Percentiles rank a stretch among this genome's conserved stretches.
Evolutionary conservation across 352 stramenopile species (phyloP).

Genomic region (Discostella stelligera): DNA sequence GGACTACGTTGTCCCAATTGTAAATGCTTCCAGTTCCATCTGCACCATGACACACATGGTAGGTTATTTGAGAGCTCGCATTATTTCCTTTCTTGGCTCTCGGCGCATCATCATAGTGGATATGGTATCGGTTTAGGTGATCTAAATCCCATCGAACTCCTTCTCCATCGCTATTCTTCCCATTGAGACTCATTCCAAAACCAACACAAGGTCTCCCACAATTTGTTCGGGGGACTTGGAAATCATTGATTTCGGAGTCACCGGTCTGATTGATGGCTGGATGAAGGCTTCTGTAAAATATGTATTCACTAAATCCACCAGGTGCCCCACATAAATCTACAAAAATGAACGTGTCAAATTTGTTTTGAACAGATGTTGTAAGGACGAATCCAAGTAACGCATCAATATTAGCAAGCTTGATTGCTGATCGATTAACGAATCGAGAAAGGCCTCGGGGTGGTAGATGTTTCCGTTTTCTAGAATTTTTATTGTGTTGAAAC

Average conservation of each 20-base stretch:
- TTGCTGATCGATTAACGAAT: slow-evolving; percentile 79
- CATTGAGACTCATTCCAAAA: slow-evolving; percentile 78
- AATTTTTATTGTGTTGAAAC: slow-evolving; percentile 17
- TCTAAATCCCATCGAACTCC: slow-evolving; percentile 64
- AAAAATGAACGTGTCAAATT: slow-evolving; percentile 58
- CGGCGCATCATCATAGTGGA: background rate
- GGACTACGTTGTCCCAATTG: slow-evolving; percentile 74
- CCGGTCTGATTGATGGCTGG: background rate
- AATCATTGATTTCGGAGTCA: background rate
- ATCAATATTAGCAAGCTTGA: slow-evolving; percentile 85
- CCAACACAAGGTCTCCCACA: slow-evolving; percentile 34
- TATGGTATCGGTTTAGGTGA: slow-evolving; percentile 32
- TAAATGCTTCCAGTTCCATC: slow-evolving; percentile 78
- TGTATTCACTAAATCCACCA: slow-evolving; percentile 80
- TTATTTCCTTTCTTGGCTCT: background rate
- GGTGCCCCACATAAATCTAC: slow-evolving; percentile 80
- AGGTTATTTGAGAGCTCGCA: slow-evolving; percentile 10
- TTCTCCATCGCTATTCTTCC: slow-evolving; percentile 66
- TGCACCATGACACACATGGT: slow-evolving; percentile 55
- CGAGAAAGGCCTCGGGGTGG: slow-evolving; percentile 2
- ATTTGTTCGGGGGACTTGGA: background rate
- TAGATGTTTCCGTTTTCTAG: slow-evolving; percentile 9
- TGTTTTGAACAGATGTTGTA: background rate
- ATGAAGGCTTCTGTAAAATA: slow-evolving; percentile 58
- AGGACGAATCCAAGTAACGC: slow-evolving; percentile 66